Evolutionary conservation across 768 basidiomycete genomes (phyloP).

Genomic region (Lactarius sp.): DNA sequence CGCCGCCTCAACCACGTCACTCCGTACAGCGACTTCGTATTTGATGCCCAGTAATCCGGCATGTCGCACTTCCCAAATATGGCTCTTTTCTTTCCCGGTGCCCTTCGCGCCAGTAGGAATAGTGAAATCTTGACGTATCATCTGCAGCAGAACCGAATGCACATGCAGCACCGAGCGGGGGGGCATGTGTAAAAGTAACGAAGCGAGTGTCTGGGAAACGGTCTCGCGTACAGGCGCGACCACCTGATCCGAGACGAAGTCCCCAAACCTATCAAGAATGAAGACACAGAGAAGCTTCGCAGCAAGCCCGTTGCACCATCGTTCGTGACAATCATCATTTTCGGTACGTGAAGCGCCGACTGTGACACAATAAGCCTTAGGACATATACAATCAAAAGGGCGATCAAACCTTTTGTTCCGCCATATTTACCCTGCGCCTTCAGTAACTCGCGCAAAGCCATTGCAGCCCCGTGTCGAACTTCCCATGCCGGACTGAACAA

Average conservation of each 20-base stretch:
- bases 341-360: constrained; percentile 49
- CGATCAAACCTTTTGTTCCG: constrained; percentile 64
- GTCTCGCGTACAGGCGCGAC: constrained; percentile 96
- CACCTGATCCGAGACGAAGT: constrained; percentile 96
- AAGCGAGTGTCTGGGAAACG: constrained; percentile 89
- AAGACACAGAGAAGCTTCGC: constrained; percentile 85
- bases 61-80: constrained; percentile 96
- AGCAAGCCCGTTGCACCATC: constrained; percentile 87
- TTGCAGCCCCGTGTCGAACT: constrained; percentile 86
- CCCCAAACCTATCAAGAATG: constrained; percentile 95
- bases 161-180: constrained; percentile 72
- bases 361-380: constrained; percentile 28
- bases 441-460: constrained; percentile 85
- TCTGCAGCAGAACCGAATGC: constrained; percentile 78
- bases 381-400: background rate
- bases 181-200: constrained; percentile 85
- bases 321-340: constrained; percentile 67
- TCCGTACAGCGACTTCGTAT: constrained; percentile 94
- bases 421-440: constrained; percentile 78
- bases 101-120: constrained; percentile 34
- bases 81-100: constrained; percentile 38
- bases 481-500: constrained; percentile 89
- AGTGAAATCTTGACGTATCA: constrained; percentile 87
- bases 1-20: constrained; percentile 62
- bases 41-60: constrained; percentile 97